Evolutionary conservation across 1,284 basidiomycete genomes (phyloP).

Genomic region (Lentinula novae-zelandiae): DNA sequence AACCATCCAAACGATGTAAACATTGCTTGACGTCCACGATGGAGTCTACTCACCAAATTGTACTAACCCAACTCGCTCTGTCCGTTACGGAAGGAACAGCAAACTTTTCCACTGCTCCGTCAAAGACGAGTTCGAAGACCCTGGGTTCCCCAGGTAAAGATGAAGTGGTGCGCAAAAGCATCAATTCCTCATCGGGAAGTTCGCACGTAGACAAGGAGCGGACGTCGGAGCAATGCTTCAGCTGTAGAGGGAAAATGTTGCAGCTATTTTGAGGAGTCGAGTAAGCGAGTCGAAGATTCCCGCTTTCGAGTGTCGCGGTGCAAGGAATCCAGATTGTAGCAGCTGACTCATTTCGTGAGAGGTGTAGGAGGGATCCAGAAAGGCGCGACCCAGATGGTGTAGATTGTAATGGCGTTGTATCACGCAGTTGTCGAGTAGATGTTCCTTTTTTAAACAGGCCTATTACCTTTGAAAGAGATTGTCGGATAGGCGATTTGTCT

Average conservation of each 20-base stretch:
- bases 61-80: constrained; percentile 66
- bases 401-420: neutral
- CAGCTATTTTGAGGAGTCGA: constrained; percentile 40
- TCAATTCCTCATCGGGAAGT: constrained; percentile 39
- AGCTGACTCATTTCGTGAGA: constrained; percentile 31
- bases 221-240: constrained; percentile 57
- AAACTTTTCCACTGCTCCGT: constrained; percentile 53
- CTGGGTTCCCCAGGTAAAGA: constrained; percentile 38
- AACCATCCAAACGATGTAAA: constrained; percentile 3
- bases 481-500: constrained; percentile 54
- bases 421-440: constrained; percentile 12
- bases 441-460: constrained; percentile 60
- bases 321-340: constrained; percentile 53
- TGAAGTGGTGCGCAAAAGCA: constrained; percentile 31
- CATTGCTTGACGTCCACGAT: neutral
- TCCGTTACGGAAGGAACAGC: constrained; percentile 57
- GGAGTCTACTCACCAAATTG: constrained; percentile 52
- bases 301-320: constrained; percentile 42
- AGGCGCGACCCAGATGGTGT: constrained; percentile 18
- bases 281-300: constrained; percentile 46
- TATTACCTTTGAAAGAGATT: constrained; percentile 63
- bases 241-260: constrained; percentile 41
- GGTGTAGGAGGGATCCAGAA: constrained; percentile 47
- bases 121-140: constrained; percentile 62
- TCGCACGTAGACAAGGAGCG: constrained; percentile 48